A percentile compares a stretch with the other conserved stretches of the same genome.
Evolutionary conservation across 192 early-diverging fungal genomes (phyloP).

Genomic region (Chytriomyces sp.): DNA sequence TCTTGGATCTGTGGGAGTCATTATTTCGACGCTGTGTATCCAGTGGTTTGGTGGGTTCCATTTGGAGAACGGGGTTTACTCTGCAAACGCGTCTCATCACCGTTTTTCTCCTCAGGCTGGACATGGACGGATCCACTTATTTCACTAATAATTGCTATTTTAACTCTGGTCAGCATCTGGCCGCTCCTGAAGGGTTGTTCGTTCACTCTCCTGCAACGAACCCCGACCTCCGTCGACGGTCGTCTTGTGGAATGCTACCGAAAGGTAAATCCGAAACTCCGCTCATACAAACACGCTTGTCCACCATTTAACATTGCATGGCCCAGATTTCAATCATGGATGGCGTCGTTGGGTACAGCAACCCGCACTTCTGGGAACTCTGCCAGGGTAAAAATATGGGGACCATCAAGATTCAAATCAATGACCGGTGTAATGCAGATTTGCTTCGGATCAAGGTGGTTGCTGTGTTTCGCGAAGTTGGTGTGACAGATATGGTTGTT

Average conservation of each 20-base stretch:
- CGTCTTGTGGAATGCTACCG: constrained; percentile 29
- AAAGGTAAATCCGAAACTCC: constrained; percentile 19
- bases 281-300: too few species aligned
- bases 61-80: neutral
- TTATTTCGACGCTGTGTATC: constrained; percentile 89
- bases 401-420: constrained; percentile 45
- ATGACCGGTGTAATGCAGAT: constrained; percentile 18
- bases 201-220: constrained; percentile 43
- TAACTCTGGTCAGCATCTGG: constrained; percentile 84
- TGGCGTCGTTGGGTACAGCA: constrained; percentile 44
- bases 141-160: constrained; percentile 85
- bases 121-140: constrained; percentile 93
- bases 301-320: neutral
- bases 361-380: constrained; percentile 56
- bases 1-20: constrained; percentile 92
- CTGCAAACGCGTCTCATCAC: constrained; percentile 4
- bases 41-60: constrained; percentile 66
- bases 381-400: constrained; percentile 44
- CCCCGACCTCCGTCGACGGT: constrained; percentile 31
- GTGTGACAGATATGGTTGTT: constrained; percentile 43
- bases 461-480: constrained; percentile 38
- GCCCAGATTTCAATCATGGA: constrained; percentile 33
- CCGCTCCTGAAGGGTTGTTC: constrained; percentile 80
- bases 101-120: constrained; percentile 65
- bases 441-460: constrained; percentile 35